Evolutionary conservation across 441 rosid species (phyloP).

Genomic region (Adansonia gregorii): DNA sequence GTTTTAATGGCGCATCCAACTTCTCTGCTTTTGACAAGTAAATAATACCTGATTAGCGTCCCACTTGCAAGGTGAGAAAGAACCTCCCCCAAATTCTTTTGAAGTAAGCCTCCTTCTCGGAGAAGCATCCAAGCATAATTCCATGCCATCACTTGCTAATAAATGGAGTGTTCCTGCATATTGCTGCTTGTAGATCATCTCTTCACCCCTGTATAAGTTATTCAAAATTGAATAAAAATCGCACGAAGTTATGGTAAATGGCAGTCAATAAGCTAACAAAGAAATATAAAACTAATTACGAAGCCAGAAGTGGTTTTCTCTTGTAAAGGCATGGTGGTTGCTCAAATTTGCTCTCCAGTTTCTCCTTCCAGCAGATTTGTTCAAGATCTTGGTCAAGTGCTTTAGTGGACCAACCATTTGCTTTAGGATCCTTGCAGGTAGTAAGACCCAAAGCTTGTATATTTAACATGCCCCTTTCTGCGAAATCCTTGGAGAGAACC

Average conservation of each 20-base stretch:
- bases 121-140: slow-evolving; percentile 78
- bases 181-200: slow-evolving; percentile 41
- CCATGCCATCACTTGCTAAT: slow-evolving; percentile 53
- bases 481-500: slow-evolving; percentile 22
- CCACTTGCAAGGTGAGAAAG: slow-evolving; percentile 67
- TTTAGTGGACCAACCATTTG: slow-evolving; percentile 63
- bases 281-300: slow-evolving; percentile 40
- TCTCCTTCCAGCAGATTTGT: slow-evolving; percentile 75
- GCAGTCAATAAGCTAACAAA: slow-evolving; percentile 9
- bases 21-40: background rate
- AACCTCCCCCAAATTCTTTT: slow-evolving; percentile 52
- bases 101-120: slow-evolving; percentile 63
- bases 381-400: slow-evolving; percentile 51
- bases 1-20: background rate
- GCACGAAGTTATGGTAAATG: background rate
- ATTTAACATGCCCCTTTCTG: slow-evolving; percentile 30
- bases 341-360: slow-evolving; percentile 32
- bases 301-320: slow-evolving; percentile 49
- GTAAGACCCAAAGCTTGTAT: slow-evolving; percentile 53
- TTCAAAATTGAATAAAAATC: slow-evolving; percentile 16
- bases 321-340: slow-evolving; percentile 71
- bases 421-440: slow-evolving; percentile 70
- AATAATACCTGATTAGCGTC: slow-evolving; percentile 75
- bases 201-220: slow-evolving; percentile 53
- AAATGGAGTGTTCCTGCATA: slow-evolving; percentile 51